phyloP scores from a whole-genome alignment of 257 asterid genomes.

The Marsdenia floribunda region DNA sequence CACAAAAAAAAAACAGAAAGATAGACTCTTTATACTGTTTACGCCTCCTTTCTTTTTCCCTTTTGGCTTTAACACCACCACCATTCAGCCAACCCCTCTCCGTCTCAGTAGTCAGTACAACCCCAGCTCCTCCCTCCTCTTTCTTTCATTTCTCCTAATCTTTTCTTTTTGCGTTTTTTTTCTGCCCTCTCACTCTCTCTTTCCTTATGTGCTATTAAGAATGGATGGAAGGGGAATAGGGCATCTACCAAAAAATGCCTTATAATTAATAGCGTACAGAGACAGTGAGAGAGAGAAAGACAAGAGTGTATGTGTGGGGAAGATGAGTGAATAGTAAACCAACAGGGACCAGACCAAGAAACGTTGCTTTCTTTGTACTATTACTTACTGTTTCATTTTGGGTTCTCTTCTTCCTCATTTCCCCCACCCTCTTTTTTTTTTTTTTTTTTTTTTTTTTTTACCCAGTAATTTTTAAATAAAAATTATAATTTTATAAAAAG shows the following conservation, averaged over 20 bases:
- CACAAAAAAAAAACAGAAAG: no score
- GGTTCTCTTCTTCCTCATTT: conserved; percentile 5
- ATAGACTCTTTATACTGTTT: not conserved
- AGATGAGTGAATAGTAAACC: conserved; percentile 6
- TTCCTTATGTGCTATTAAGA: not conserved
- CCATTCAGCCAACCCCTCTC: no score
- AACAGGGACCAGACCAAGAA: conserved; percentile 33
- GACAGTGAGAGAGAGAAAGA: not conserved
- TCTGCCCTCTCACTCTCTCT: no score
- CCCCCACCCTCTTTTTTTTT: no score
- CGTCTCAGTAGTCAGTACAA: no score
- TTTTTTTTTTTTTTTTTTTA: no score
- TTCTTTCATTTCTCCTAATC: not conserved
- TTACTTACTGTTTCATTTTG: conserved; percentile 14
- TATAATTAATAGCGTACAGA: conserved; percentile 12
- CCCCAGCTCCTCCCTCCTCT: not conserved
- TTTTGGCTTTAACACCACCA: no score
- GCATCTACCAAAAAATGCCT: not conserved
- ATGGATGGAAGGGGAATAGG: not conserved
- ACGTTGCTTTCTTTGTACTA: conserved; percentile 31
- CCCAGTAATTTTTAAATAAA: no score
- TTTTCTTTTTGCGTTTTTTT: no score
- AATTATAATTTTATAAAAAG: conserved; percentile 20
- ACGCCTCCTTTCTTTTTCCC: not conserved
- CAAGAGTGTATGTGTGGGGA: not conserved